Conservation (phyloP, 805 yeast species). For the Candida qinlingensis region DNA sequence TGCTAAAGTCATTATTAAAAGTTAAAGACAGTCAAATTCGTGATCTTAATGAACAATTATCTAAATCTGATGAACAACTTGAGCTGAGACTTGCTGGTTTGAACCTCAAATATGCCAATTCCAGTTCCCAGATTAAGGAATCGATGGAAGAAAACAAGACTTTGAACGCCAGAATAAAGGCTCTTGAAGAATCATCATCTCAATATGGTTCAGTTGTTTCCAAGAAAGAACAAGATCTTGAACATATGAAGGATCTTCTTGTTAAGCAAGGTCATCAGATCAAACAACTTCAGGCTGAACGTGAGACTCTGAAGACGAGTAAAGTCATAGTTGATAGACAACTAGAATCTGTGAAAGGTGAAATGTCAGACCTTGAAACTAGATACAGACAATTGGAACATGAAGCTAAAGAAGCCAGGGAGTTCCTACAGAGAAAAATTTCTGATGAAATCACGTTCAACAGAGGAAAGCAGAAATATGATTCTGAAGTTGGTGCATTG, state of each 20-base stretch:
- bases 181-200: conserved; percentile 31
- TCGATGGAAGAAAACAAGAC: conserved; percentile 40
- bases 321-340: conserved; percentile 24
- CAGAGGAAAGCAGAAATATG: conserved; percentile 40
- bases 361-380: conserved; percentile 20
- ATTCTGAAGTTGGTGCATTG: conserved; percentile 34
- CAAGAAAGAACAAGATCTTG: conserved; percentile 32
- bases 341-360: conserved; percentile 23
- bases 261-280: conserved; percentile 25
- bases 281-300: conserved; percentile 24
- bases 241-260: conserved; percentile 24
- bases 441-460: conserved; percentile 39
- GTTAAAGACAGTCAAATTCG: conserved; percentile 32
- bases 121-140: conserved; percentile 33
- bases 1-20: conserved; percentile 24
- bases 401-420: conserved; percentile 38
- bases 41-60: conserved; percentile 26
- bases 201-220: conserved; percentile 31
- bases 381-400: conserved; percentile 37
- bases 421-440: conserved; percentile 36
- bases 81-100: conserved; percentile 31
- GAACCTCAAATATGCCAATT: conserved; percentile 28
- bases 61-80: conserved; percentile 28
- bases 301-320: conserved; percentile 26
- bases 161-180: conserved; percentile 35